A percentile compares a stretch with the other conserved stretches of the same genome.
Conservation (phyloP, 768 basidiomycete species). For the Leccinum uliginosum region DNA sequence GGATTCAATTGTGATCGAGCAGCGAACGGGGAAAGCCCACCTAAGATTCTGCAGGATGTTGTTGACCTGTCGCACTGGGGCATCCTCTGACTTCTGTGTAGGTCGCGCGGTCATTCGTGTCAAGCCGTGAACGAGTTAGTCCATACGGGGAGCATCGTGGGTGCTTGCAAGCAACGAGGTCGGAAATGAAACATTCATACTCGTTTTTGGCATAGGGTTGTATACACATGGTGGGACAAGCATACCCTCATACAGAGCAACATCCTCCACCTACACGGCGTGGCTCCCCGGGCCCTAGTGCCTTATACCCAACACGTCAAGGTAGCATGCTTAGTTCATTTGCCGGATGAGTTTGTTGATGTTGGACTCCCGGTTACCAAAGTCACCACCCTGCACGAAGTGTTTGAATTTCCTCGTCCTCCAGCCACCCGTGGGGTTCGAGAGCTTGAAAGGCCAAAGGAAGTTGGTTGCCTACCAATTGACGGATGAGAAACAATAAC, state of each 20-base stretch:
- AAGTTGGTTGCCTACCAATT: slow-evolving; percentile 74
- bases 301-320: slow-evolving; percentile 3
- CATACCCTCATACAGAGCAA: slow-evolving; percentile 26
- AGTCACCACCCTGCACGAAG: slow-evolving; percentile 94
- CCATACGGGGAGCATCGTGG: not conserved
- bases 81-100: slow-evolving; percentile 9
- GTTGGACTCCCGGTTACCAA: slow-evolving; percentile 93
- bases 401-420: slow-evolving; percentile 97
- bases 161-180: not conserved
- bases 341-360: slow-evolving; percentile 97
- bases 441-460: slow-evolving; percentile 99
- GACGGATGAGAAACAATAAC: not conserved
- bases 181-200: slow-evolving; percentile 15
- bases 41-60: slow-evolving; percentile 26
- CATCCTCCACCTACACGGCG: slow-evolving; percentile 7
- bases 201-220: slow-evolving; percentile 24
- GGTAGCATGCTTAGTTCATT: slow-evolving; percentile 62
- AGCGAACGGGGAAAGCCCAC: slow-evolving; percentile 10
- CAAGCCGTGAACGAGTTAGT: not conserved
- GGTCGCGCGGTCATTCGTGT: not conserved
- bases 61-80: slow-evolving; percentile 26
- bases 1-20: not conserved
- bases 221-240: slow-evolving; percentile 29
- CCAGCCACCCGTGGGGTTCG: slow-evolving; percentile 99
- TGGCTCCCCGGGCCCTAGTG: not conserved